Percentiles rank a stretch among this genome's conserved stretches.
Evolutionary conservation across 1,284 basidiomycete species (phyloP).

Genomic region (Ganoderma lucidum): DNA sequence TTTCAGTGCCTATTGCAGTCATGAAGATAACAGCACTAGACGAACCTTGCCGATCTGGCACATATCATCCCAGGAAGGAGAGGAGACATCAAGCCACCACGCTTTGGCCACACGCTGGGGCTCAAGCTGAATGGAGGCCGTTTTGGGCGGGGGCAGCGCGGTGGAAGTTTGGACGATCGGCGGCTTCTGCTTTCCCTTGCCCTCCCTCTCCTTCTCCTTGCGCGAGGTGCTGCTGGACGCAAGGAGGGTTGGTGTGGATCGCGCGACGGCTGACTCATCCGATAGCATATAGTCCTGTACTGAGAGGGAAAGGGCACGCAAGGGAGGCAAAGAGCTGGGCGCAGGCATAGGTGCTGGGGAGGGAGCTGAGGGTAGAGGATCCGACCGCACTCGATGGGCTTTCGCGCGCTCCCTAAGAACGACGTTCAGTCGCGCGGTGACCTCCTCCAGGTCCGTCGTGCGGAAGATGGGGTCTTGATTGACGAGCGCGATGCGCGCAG

Average conservation of each 20-base stretch:
- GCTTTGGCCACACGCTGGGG: slow-evolving; percentile 46
- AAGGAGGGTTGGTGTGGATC: slow-evolving; percentile 12
- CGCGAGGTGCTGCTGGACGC: slow-evolving; percentile 19
- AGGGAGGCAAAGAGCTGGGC: slow-evolving; percentile 1
- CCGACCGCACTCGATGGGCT: slow-evolving; percentile 33
- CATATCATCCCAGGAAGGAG: slow-evolving; percentile 92
- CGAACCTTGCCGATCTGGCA: slow-evolving; percentile 85
- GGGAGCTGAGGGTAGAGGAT: slow-evolving; percentile 10
- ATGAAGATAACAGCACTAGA: slow-evolving; percentile 4
- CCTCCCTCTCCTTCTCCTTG: slow-evolving; percentile 44
- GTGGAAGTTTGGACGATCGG: slow-evolving; percentile 8
- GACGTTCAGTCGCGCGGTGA: slow-evolving; percentile 63
- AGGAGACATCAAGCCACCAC: slow-evolving; percentile 95
- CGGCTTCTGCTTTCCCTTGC: slow-evolving; percentile 46
- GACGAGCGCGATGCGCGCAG: slow-evolving; percentile 24
- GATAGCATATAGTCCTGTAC: slow-evolving; percentile 50
- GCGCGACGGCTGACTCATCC: slow-evolving; percentile 31
- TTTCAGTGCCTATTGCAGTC: not conserved
- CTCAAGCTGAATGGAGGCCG: slow-evolving; percentile 13
- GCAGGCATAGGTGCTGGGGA: not conserved
- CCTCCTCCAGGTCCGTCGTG: slow-evolving; percentile 65
- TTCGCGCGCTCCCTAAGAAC: slow-evolving; percentile 51
- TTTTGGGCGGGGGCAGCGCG: slow-evolving; percentile 13
- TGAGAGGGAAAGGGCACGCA: slow-evolving; percentile 23
- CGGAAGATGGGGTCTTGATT: slow-evolving; percentile 50